Conservation (phyloP, 352 stramenopile species). For the Phytophthora europaea region DNA sequence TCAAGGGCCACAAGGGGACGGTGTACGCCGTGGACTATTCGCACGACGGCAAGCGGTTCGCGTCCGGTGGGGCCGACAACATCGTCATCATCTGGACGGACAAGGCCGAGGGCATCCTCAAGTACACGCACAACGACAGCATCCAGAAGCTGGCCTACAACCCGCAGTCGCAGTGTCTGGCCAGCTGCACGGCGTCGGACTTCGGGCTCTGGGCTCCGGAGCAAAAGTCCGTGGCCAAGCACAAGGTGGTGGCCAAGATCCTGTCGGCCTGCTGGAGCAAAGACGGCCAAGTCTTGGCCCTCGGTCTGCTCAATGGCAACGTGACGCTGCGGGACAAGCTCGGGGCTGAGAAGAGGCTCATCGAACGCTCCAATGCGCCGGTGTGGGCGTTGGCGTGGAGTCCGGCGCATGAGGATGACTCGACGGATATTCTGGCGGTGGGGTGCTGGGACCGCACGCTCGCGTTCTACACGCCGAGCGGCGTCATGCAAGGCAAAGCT, state of each 20-base stretch:
- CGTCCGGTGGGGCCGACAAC: conserved; percentile 94
- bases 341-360: conserved; percentile 91
- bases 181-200: conserved; percentile 94
- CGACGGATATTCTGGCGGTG: conserved; percentile 88
- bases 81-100: conserved; percentile 98
- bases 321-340: conserved; percentile 94
- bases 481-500: conserved; percentile 87
- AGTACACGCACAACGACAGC: conserved; percentile 96
- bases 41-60: conserved; percentile 93
- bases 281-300: conserved; percentile 92
- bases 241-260: conserved; percentile 96
- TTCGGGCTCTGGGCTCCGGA: conserved; percentile 96
- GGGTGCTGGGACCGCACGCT: conserved; percentile 96
- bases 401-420: conserved; percentile 79
- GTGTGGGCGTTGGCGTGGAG: conserved; percentile 92
- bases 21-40: conserved; percentile 95
- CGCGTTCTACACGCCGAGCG: conserved; percentile 92
- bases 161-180: conserved; percentile 92
- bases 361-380: conserved; percentile 82
- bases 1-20: conserved; percentile 93
- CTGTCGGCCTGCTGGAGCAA: conserved; percentile 93
- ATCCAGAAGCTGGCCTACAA: conserved; percentile 96
- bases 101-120: conserved; percentile 95
- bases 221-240: conserved; percentile 95
- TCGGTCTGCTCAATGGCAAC: conserved; percentile 93